phyloP scores from a whole-genome alignment of 2,329 filamentous ascomycete genomes.

The Pyricularia grisea region DNA sequence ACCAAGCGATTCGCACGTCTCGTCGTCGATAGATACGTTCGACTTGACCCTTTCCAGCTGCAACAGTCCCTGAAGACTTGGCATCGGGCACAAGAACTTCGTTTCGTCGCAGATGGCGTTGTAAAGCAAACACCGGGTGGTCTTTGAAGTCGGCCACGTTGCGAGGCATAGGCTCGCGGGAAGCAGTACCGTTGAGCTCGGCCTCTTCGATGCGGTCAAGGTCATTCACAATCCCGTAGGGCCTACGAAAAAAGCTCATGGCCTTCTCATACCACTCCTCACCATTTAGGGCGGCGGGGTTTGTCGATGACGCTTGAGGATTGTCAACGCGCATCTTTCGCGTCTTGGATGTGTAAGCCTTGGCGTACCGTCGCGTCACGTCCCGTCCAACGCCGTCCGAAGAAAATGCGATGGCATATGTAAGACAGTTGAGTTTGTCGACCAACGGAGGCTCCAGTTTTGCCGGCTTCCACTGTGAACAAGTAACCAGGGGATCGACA shows the following conservation, averaged over 20 bases:
- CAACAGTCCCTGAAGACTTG: slow-evolving; percentile 67
- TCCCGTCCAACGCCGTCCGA: slow-evolving; percentile 70
- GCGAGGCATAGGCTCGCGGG: slow-evolving; percentile 73
- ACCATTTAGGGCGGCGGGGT: slow-evolving; percentile 5
- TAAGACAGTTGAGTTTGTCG: slow-evolving; percentile 67
- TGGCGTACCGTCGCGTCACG: slow-evolving; percentile 79
- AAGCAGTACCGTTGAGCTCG: slow-evolving; percentile 61
- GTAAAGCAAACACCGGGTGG: slow-evolving; percentile 75
- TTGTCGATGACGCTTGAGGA: background rate
- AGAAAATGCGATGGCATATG: slow-evolving; percentile 80
- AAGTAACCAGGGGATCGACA: slow-evolving; percentile 76
- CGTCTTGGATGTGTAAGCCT: slow-evolving; percentile 86
- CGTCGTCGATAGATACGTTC: slow-evolving; percentile 75
- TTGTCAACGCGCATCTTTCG: slow-evolving; percentile 68
- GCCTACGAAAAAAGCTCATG: slow-evolving; percentile 36
- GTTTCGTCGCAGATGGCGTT: slow-evolving; percentile 73
- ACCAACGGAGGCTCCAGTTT: slow-evolving; percentile 75
- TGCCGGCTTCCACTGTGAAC: slow-evolving; percentile 64
- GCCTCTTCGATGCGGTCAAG: slow-evolving; percentile 78
- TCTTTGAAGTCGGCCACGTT: slow-evolving; percentile 83
- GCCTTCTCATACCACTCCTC: slow-evolving; percentile 42
- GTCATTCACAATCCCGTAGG: slow-evolving; percentile 34
- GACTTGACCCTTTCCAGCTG: slow-evolving; percentile 45
- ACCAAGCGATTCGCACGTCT: slow-evolving; percentile 71
- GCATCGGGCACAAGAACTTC: slow-evolving; percentile 69